Evolutionary conservation across 208 protist genomes (phyloP).

Genomic region (Crithidia bombi): DNA sequence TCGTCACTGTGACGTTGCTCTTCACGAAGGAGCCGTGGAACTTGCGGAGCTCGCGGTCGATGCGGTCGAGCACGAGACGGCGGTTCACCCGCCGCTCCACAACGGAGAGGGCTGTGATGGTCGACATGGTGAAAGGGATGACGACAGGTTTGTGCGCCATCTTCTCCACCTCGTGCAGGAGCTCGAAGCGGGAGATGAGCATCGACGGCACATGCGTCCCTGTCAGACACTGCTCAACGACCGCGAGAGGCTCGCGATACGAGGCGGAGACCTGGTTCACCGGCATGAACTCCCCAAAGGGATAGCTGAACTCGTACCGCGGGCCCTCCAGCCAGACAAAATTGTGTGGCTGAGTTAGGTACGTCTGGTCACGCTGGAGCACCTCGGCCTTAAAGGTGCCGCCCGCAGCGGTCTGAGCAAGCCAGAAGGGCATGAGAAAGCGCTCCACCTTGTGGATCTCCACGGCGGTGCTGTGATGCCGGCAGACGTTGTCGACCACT

Average conservation of each 20-base stretch:
- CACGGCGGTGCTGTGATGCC: constrained; percentile 73
- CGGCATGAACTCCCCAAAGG: constrained; percentile 82
- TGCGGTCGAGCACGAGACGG: constrained; percentile 61
- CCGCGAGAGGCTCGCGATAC: constrained; percentile 72
- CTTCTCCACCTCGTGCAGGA: constrained; percentile 75
- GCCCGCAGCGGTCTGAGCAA: constrained; percentile 64
- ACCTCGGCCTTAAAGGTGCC: constrained; percentile 82
- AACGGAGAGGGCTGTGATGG: constrained; percentile 78
- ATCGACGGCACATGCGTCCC: constrained; percentile 90
- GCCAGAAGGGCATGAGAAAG: constrained; percentile 90
- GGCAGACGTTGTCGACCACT: constrained; percentile 77
- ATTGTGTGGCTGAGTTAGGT: constrained; percentile 79
- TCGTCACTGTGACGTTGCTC: constrained; percentile 73
- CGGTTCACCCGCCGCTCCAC: constrained; percentile 75
- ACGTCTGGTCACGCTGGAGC: constrained; percentile 78
- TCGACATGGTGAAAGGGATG: constrained; percentile 89
- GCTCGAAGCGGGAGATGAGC: constrained; percentile 87
- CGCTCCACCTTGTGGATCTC: constrained; percentile 70
- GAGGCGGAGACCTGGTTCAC: constrained; percentile 87
- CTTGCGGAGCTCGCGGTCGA: constrained; percentile 83
- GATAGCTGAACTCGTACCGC: constrained; percentile 87
- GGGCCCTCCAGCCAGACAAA: constrained; percentile 85
- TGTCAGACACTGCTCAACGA: constrained; percentile 71
- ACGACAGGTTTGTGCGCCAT: constrained; percentile 66
- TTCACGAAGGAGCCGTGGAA: constrained; percentile 87